Evolutionary conservation across 2,329 filamentous ascomycete genomes (phyloP).

Genomic region (Botrytis aclada): DNA sequence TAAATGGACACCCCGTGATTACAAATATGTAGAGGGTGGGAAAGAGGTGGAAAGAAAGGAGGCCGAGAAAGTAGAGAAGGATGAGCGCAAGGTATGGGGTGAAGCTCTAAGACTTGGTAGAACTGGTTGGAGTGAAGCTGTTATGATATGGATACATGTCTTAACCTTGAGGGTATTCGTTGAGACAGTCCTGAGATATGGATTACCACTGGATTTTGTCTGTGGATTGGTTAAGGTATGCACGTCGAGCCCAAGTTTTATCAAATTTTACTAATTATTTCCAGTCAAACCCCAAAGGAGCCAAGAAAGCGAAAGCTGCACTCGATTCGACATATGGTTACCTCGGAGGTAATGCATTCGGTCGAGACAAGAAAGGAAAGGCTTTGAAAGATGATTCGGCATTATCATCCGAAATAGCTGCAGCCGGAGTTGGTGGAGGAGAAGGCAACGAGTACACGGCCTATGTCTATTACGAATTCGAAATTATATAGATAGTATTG

Average conservation of each 20-base stretch:
- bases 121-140: conserved; percentile 92
- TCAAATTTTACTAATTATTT: conserved; percentile 24
- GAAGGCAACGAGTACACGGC: conserved; percentile 86
- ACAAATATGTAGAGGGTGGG: conserved; percentile 87
- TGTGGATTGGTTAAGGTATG: conserved; percentile 78
- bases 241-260: background rate
- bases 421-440: conserved; percentile 63
- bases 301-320: conserved; percentile 73
- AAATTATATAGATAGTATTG: conserved; percentile 51
- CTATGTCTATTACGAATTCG: conserved; percentile 96
- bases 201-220: conserved; percentile 85
- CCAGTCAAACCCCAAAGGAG: conserved; percentile 78
- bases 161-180: conserved; percentile 91
- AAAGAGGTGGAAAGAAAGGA: conserved; percentile 87
- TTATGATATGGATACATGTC: conserved; percentile 95
- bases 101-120: conserved; percentile 83
- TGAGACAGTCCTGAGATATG: conserved; percentile 95
- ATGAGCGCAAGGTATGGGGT: conserved; percentile 89
- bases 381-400: conserved; percentile 85
- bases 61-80: conserved; percentile 73
- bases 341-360: conserved; percentile 90
- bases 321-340: conserved; percentile 87
- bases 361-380: conserved; percentile 87
- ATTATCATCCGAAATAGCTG: conserved; percentile 78
- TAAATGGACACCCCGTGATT: conserved; percentile 93